A percentile compares a stretch with the other conserved stretches of the same genome.
phyloP scores from a whole-genome alignment of 352 stramenopile species.

The Phytophthora pinifolia region DNA sequence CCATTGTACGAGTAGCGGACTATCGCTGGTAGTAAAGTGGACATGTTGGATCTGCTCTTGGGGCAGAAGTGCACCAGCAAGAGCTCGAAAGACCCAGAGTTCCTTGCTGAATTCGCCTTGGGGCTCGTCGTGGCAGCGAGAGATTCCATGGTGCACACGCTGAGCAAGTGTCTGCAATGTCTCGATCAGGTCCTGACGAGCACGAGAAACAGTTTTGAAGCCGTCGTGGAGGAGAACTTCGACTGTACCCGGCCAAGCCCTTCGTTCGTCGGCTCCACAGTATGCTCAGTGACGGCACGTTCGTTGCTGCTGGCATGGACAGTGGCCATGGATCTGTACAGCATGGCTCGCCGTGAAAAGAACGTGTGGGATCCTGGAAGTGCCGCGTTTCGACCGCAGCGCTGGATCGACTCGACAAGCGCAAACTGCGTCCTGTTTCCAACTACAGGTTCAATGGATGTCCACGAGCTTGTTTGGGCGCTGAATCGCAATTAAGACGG shows the following conservation, averaged over 20 bases:
- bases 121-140: constrained; percentile 68
- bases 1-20: no score
- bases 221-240: constrained; percentile 60
- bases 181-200: constrained; percentile 49
- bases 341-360: constrained; percentile 39
- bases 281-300: constrained; percentile 56
- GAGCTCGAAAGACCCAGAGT: constrained; percentile 13
- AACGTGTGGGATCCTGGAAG: constrained; percentile 51
- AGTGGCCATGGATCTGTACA: constrained; percentile 52
- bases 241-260: constrained; percentile 44
- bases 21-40: constrained; percentile 18
- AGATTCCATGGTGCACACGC: constrained; percentile 60
- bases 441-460: constrained; percentile 64
- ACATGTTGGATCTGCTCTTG: constrained; percentile 25
- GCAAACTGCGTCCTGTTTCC: constrained; percentile 35
- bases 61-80: constrained; percentile 21
- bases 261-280: constrained; percentile 43
- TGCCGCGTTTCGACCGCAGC: constrained; percentile 52
- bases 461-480: constrained; percentile 49
- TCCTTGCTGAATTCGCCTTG: constrained; percentile 68
- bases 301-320: constrained; percentile 41
- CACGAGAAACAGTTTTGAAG: constrained; percentile 57
- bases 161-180: constrained; percentile 64
- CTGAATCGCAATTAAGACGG: constrained; percentile 49
- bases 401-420: constrained; percentile 46